Evolutionary conservation across 768 basidiomycete species (phyloP).

Genomic region (Baorangia bicolor): DNA sequence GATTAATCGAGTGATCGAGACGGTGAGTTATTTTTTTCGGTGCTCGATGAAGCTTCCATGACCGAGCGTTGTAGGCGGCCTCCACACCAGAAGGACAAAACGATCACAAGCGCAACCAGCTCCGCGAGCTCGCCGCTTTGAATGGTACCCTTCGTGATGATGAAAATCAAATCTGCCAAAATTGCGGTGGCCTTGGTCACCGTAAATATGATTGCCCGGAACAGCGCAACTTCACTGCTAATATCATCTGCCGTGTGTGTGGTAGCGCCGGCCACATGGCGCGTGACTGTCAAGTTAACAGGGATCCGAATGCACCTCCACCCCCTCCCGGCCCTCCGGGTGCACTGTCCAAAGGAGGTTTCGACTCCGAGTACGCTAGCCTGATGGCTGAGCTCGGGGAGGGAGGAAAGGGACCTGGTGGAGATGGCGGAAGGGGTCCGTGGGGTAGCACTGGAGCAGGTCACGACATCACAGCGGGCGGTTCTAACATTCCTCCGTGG

Average conservation of each 20-base stretch:
- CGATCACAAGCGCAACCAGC: slow-evolving; percentile 98
- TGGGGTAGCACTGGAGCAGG: slow-evolving; percentile 70
- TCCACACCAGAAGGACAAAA: slow-evolving; percentile 99
- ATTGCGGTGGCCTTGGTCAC: slow-evolving; percentile 90
- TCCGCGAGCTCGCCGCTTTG: slow-evolving; percentile 94
- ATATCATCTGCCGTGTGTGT: slow-evolving; percentile 98
- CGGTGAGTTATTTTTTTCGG: slow-evolving; percentile 52
- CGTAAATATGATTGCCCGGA: slow-evolving; percentile 99
- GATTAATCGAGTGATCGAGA: slow-evolving; percentile 98
- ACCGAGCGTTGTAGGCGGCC: slow-evolving; percentile 65
- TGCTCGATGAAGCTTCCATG: not conserved
- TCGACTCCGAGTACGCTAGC: slow-evolving; percentile 97
- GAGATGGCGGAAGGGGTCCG: slow-evolving; percentile 51
- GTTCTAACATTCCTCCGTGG: slow-evolving; percentile 86
- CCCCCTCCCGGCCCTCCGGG: slow-evolving; percentile 39
- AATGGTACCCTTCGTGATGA: slow-evolving; percentile 99
- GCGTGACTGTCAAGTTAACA: slow-evolving; percentile 93
- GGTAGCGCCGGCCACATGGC: slow-evolving; percentile 99
- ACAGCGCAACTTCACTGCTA: slow-evolving; percentile 97
- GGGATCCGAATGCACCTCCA: slow-evolving; percentile 76
- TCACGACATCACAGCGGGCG: slow-evolving; percentile 53
- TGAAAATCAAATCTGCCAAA: slow-evolving; percentile 99
- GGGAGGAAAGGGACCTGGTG: slow-evolving; percentile 53
- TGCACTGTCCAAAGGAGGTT: slow-evolving; percentile 63
- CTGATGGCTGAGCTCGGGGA: slow-evolving; percentile 99